phyloP scores from a whole-genome alignment of 1,139 yeast species.

The Lodderomyces orthopsilosis region DNA sequence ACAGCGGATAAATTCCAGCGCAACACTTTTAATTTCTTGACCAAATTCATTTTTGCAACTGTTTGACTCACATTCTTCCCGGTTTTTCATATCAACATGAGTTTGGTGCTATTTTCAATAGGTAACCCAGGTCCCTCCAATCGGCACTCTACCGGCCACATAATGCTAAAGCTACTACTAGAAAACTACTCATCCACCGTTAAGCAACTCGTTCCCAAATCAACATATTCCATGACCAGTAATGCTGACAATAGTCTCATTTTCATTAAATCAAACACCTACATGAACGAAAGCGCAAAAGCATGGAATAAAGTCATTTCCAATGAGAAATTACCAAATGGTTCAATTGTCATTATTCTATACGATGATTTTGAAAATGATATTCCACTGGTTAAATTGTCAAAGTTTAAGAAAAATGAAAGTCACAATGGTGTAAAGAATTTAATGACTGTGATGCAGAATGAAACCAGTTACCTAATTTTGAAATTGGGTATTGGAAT shows the following conservation, averaged over 20 bases:
- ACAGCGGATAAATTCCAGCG: not conserved
- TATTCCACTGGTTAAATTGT: conserved; percentile 29
- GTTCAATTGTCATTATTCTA: conserved; percentile 23
- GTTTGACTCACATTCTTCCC: not conserved
- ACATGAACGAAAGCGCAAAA: conserved; percentile 42
- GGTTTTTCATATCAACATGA: not conserved
- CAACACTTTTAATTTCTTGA: not conserved
- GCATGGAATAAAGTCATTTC: conserved; percentile 27
- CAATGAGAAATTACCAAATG: conserved; percentile 12
- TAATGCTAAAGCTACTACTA: conserved; percentile 28
- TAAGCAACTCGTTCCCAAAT: conserved; percentile 20
- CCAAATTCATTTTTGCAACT: not conserved
- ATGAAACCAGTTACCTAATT: conserved; percentile 3
- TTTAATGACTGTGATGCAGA: conserved; percentile 15
- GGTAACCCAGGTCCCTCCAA: conserved; percentile 44
- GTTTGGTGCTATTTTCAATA: conserved; percentile 33
- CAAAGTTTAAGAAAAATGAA: conserved; percentile 32
- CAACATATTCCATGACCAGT: conserved; percentile 25
- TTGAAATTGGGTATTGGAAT: conserved; percentile 41
- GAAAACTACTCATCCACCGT: conserved; percentile 21
- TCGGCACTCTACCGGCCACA: conserved; percentile 43
- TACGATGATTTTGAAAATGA: conserved; percentile 42
- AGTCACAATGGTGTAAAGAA: conserved; percentile 42
- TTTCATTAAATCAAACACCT: conserved; percentile 37
- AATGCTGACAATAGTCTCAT: conserved; percentile 20